phyloP scores from a whole-genome alignment of 2,329 filamentous ascomycete species.

The Diplodia seriata region DNA sequence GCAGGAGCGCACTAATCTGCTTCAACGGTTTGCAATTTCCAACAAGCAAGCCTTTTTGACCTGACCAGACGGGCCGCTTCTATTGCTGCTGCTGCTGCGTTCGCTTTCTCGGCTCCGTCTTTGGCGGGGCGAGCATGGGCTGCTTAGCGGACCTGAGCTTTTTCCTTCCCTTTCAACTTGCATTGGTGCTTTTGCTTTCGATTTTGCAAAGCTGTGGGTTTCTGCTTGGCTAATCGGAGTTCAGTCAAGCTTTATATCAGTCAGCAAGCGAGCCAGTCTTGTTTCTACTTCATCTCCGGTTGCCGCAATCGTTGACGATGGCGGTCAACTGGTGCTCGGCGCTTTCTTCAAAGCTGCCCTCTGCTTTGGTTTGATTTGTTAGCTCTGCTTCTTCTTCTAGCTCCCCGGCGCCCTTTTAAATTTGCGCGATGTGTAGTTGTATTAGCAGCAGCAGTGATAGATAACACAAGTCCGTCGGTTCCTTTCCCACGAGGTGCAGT shows the following conservation, averaged over 20 bases:
- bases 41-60: conserved; percentile 10
- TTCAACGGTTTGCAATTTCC: conserved; percentile 9
- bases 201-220: conserved; percentile 28
- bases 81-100: conserved; percentile 23
- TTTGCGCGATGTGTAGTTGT: conserved; percentile 28
- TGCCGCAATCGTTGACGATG: conserved; percentile 24
- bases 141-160: conserved; percentile 6
- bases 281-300: conserved; percentile 8
- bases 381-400: conserved; percentile 13
- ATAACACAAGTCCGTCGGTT: conserved; percentile 14
- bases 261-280: conserved; percentile 24
- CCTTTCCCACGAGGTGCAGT: not conserved
- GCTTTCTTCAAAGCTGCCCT: conserved; percentile 1
- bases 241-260: conserved; percentile 17
- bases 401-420: not conserved
- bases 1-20: conserved; percentile 8
- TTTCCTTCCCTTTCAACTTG: not conserved
- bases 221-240: conserved; percentile 25
- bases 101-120: conserved; percentile 11
- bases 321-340: not conserved
- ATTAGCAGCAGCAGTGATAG: conserved; percentile 30
- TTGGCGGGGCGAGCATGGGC: conserved; percentile 12
- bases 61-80: conserved; percentile 4
- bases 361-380: not conserved
- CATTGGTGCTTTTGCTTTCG: conserved; percentile 8